Conservation (phyloP, 1,284 basidiomycete genomes). For the Ustilago esculenta region DNA sequence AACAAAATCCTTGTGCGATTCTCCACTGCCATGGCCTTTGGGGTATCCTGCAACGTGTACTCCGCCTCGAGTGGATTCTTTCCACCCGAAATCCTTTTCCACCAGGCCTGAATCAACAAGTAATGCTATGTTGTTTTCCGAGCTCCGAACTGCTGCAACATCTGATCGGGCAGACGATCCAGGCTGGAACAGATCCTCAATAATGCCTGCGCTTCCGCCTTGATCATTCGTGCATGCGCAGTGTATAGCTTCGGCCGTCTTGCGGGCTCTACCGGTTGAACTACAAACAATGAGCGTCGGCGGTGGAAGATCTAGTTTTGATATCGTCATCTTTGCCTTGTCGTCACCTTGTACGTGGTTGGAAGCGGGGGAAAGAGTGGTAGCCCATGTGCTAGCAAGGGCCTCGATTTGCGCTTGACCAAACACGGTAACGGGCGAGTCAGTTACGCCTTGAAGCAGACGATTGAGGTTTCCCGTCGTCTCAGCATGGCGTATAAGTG, state of each 20-base stretch:
- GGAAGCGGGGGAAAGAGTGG: not conserved
- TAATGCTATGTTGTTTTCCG: conserved; percentile 1
- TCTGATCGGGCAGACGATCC: not conserved
- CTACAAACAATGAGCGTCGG: conserved; percentile 54
- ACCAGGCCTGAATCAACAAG: conserved; percentile 27
- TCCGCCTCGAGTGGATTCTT: conserved; percentile 50
- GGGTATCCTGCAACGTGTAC: conserved; percentile 39
- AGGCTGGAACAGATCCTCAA: conserved; percentile 1
- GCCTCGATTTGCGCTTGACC: conserved; percentile 56
- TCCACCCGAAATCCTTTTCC: conserved; percentile 53
- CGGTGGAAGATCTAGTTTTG: conserved; percentile 27
- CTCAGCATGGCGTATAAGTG: conserved; percentile 60
- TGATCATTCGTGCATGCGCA: conserved; percentile 8
- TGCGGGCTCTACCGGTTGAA: conserved; percentile 51
- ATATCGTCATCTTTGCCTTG: not conserved
- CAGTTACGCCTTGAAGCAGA: conserved; percentile 60
- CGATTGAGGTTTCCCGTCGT: conserved; percentile 61
- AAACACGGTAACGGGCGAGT: conserved; percentile 52
- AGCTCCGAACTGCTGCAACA: not conserved
- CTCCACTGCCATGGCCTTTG: conserved; percentile 29
- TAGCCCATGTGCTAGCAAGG: conserved; percentile 34
- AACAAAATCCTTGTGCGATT: conserved; percentile 22
- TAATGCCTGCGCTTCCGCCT: not conserved
- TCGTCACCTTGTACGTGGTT: not conserved
- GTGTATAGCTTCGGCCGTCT: conserved; percentile 50